These are phyloP conservation scores for Sarocladiaceae sp. DNA, from an alignment of 2,329 filamentous ascomycete genomes.

Conservation along the genomic window DNA sequence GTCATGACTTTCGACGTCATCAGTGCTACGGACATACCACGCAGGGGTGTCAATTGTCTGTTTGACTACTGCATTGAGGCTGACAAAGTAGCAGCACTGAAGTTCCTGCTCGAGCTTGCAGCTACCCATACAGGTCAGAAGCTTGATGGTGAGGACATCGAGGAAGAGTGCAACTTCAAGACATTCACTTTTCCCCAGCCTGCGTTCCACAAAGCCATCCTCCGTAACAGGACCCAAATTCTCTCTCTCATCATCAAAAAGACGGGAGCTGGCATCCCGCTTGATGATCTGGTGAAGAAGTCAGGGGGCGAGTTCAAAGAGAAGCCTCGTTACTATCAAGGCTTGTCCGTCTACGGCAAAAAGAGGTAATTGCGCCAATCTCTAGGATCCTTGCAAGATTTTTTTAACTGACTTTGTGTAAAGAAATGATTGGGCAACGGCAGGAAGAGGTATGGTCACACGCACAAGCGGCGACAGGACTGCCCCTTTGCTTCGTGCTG, in stretches of 20 bases:
- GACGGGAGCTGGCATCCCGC: conserved; percentile 62
- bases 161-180: conserved; percentile 23
- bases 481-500: conserved; percentile 57
- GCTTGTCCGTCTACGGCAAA: conserved; percentile 67
- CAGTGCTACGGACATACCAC: conserved; percentile 15
- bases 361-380: conserved; percentile 42
- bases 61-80: conserved; percentile 41
- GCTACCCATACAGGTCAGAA: conserved; percentile 27
- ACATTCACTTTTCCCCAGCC: conserved; percentile 33
- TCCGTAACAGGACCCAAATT: conserved; percentile 45
- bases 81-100: conserved; percentile 49
- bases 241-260: conserved; percentile 59
- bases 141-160: conserved; percentile 26
- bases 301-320: conserved; percentile 56
- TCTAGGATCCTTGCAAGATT: neutral
- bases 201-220: conserved; percentile 38
- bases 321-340: conserved; percentile 69
- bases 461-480: conserved; percentile 34
- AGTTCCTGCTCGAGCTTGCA: conserved; percentile 50
- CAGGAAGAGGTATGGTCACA: conserved; percentile 42
- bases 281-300: conserved; percentile 59
- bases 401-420: neutral
- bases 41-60: conserved; percentile 16
- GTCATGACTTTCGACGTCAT: conserved; percentile 27
- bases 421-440: conserved; percentile 64